These are phyloP conservation scores for Ordospora colligata DNA, from an alignment of 371 early-diverging fungal genomes.

Conservation along the genomic window DNA sequence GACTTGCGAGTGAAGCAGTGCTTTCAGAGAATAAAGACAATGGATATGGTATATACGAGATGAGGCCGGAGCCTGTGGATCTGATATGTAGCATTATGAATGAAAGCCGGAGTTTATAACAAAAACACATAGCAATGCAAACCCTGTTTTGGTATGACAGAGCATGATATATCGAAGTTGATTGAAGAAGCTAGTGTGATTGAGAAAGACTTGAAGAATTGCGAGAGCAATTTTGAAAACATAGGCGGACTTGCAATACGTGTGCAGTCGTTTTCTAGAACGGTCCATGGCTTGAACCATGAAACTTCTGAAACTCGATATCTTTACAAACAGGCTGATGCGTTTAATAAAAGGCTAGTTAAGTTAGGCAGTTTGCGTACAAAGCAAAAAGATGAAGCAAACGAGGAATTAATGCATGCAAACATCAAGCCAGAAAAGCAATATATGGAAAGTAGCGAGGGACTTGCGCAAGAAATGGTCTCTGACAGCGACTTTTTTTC, in stretches of 20 bases:
- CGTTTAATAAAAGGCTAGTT: constrained; percentile 10
- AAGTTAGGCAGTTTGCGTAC: constrained; percentile 6
- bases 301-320: not conserved
- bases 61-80: not conserved
- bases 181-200: constrained; percentile 27
- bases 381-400: constrained; percentile 1
- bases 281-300: not conserved
- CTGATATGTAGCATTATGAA: not conserved
- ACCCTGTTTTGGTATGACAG: not conserved
- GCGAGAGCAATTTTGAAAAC: constrained; percentile 15
- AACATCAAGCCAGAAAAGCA: not conserved
- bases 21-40: too few relatives aligned
- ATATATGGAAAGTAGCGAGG: constrained; percentile 5
- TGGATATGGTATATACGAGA: not conserved
- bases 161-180: constrained; percentile 5
- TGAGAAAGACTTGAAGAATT: constrained; percentile 25
- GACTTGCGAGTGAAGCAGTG: not conserved
- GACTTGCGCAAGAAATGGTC: not conserved
- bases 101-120: not conserved
- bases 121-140: not conserved
- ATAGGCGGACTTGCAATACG: constrained; percentile 37
- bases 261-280: constrained; percentile 36
- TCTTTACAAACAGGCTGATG: not conserved
- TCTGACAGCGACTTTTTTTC: constrained; percentile 32
- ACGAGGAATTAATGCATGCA: constrained; percentile 26